Evolutionary conservation across 225 moss, liverwort and hornwort species (phyloP), one percentile per base, ranked within the genome.

Genomic region (Thuidium tamariscinum): DNA sequence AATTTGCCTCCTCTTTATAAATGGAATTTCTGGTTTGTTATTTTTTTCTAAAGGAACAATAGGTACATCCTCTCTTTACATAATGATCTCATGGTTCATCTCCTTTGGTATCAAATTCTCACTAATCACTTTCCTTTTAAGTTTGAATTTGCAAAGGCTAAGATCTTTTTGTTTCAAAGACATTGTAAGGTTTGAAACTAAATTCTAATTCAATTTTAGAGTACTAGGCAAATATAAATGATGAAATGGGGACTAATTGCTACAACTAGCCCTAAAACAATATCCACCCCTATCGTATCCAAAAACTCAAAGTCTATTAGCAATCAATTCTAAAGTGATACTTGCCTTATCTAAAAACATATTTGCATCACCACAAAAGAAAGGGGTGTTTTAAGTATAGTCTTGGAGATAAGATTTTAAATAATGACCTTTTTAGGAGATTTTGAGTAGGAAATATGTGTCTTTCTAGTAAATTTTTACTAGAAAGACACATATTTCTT

Each of bases 261-360:
- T 1, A 34, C 1, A 0, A 64, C 17, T 9, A 30, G 9, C 4
- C 5, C 17, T 64, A 34, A 9, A 34, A 4, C 4, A 3, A 34
- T 34, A 18, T 3, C 5, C 3, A 7, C 5, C 34, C 0, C 0
- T 10, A 1, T 5, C 18, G 0, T n/a, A 0, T 32, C 10, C 5
- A 65, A 65, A 18, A 1, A 36, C 20, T 65, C 6, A 16, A 19
- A 19, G 11, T 11, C 5, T 11, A 1, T 30, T 20, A n/a, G 20
- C 2, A 2, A 2, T 36, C 19, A 66, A 36, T 10, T 20, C 5
- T 66, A 36, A 65, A 64, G n/a, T 64, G 3, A 11, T 20, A 20
- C 20, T 1, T 0, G 0, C 22, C 6, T 67, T 21, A 1, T 37
- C 13, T 2, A 67, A 67, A 3, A 22, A 39, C 4, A 3, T 7